Conservation (phyloP, 78 protist genomes). For the Cyanophora paradoxa region DNA sequence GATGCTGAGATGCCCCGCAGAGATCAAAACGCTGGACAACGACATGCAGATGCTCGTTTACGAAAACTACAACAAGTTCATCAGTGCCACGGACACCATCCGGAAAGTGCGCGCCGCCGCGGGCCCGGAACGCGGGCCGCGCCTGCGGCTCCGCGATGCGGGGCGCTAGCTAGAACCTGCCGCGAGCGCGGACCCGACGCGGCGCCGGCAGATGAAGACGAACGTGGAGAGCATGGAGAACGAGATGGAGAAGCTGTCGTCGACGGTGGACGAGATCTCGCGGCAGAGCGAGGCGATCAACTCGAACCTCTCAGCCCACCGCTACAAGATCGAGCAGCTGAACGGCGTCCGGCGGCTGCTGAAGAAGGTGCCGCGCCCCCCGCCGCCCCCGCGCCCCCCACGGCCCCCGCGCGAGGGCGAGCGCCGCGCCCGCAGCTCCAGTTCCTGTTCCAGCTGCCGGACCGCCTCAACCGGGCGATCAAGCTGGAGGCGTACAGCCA, state of each 20-base stretch:
- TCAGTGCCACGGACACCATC: slow-evolving; percentile 88
- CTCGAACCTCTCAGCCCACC: slow-evolving; percentile 40
- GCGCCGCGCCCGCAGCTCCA: slow-evolving; percentile 38
- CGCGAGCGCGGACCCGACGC: neutral
- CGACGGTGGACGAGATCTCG: slow-evolving; percentile 57
- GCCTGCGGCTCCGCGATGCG: too few relatives aligned
- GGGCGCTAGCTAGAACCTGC: too few relatives aligned
- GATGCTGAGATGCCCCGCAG: neutral
- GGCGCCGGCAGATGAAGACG: neutral
- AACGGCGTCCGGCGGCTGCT: slow-evolving; percentile 36
- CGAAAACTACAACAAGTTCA: slow-evolving; percentile 90
- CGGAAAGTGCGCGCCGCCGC: slow-evolving; percentile 27
- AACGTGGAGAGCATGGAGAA: slow-evolving; percentile 56
- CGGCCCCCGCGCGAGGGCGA: neutral
- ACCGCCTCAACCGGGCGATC: slow-evolving; percentile 53
- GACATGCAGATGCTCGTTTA: slow-evolving; percentile 81
- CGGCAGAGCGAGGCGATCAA: slow-evolving; percentile 46
- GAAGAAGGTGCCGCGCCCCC: neutral
- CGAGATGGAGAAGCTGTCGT: slow-evolving; percentile 55
- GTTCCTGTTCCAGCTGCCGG: slow-evolving; percentile 81
- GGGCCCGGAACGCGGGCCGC: too few relatives aligned
- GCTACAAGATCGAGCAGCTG: slow-evolving; percentile 51
- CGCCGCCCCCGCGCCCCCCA: neutral
- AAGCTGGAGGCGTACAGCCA: slow-evolving; percentile 44
- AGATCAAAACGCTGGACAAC: slow-evolving; percentile 11